Conservation (phyloP, 495 filamentous ascomycete genomes). For the Tricharina praecox region DNA sequence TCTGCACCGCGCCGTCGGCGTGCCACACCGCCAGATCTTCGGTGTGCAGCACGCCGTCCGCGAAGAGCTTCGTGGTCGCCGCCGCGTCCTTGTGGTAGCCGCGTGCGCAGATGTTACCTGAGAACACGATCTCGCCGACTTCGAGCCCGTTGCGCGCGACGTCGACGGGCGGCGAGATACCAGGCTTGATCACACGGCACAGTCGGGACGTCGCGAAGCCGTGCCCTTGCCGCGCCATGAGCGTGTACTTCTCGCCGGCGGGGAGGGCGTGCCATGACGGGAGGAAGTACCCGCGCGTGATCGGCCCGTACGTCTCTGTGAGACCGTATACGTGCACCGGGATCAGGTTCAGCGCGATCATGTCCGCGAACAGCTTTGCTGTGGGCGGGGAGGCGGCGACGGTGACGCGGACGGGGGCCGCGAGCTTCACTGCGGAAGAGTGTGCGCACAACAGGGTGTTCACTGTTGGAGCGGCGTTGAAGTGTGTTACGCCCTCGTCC, state of each 20-base stretch:
- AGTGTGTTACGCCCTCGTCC: constrained; percentile 74
- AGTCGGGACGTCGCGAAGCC: constrained; percentile 76
- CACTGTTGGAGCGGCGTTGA: constrained; percentile 89
- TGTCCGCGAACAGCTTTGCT: constrained; percentile 75
- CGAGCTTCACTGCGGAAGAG: constrained; percentile 48
- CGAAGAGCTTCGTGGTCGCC: constrained; percentile 76
- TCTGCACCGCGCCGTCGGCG: constrained; percentile 74
- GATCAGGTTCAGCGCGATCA: constrained; percentile 69
- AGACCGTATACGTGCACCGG: constrained; percentile 93
- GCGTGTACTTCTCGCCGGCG: constrained; percentile 53
- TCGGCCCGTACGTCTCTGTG: constrained; percentile 86
- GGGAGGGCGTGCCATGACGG: constrained; percentile 62
- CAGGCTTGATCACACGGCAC: constrained; percentile 65
- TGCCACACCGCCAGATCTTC: constrained; percentile 91
- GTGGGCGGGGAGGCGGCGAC: constrained; percentile 86
- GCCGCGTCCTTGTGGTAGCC: constrained; percentile 83
- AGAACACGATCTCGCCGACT: constrained; percentile 83
- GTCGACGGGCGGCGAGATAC: constrained; percentile 42
- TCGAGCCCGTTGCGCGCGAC: constrained; percentile 69
- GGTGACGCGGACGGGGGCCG: constrained; percentile 63
- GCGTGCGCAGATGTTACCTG: constrained; percentile 79
- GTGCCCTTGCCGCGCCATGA: constrained; percentile 81
- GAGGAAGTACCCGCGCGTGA: constrained; percentile 81
- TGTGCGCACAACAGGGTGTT: constrained; percentile 80
- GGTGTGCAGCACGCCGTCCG: constrained; percentile 69